Percentiles rank a stretch among this genome's conserved stretches.
phyloP scores from a whole-genome alignment of 805 yeast genomes.

The Kuraishia floccosa region DNA sequence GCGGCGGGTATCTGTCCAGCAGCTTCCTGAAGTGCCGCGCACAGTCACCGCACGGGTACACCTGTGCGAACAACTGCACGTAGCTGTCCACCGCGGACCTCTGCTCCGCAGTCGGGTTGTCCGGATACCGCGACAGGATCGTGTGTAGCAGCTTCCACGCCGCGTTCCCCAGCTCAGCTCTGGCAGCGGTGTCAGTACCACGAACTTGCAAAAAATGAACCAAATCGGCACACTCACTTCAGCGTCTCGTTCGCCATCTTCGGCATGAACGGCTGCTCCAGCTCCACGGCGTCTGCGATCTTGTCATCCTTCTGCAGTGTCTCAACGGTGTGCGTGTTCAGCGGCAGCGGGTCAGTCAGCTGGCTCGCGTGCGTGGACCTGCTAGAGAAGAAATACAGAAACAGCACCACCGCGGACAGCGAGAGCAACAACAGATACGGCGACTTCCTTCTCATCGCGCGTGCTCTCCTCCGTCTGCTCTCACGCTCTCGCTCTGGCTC shows the following conservation, averaged over 20 bases:
- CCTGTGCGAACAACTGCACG: constrained; percentile 71
- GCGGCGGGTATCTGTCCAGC: constrained; percentile 72
- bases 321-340: constrained; percentile 2
- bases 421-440: constrained; percentile 10
- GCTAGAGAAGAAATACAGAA: constrained; percentile 9
- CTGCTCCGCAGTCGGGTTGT: constrained; percentile 56
- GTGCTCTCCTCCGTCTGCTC: too few species aligned
- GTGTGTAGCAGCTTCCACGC: constrained; percentile 93
- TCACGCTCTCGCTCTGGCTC: too few species aligned
- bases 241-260: constrained; percentile 72
- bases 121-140: constrained; percentile 86
- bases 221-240: constrained; percentile 7
- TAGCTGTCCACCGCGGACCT: constrained; percentile 50
- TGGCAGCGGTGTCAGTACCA: constrained; percentile 11
- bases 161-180: constrained; percentile 79
- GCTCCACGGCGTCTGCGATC: background rate
- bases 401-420: constrained; percentile 7
- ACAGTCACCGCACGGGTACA: constrained; percentile 96
- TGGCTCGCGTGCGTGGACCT: constrained; percentile 8
- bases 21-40: constrained; percentile 80
- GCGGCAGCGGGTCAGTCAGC: constrained; percentile 11
- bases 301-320: constrained; percentile 1
- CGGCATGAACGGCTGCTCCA: constrained; percentile 67
- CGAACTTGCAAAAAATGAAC: background rate
- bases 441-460: too few species aligned